Percentiles rank a stretch among this genome's conserved stretches.
phyloP scores from a whole-genome alignment of 306 rosid species.

The Herpetospermum pedunculosum region DNA sequence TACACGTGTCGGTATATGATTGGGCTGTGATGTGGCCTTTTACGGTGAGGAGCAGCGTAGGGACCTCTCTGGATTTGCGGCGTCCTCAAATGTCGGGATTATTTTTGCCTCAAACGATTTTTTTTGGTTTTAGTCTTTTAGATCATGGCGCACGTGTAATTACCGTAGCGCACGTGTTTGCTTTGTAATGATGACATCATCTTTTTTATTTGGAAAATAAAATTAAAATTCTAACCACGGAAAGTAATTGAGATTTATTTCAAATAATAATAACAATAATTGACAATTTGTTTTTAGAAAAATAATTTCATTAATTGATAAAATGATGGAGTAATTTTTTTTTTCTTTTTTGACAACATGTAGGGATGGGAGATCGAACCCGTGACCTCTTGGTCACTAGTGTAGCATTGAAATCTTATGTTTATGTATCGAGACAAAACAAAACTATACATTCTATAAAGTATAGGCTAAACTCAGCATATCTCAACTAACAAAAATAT shows the following conservation, averaged over 20 bases:
- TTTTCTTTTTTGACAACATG: too few relatives aligned
- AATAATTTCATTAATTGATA: too few relatives aligned
- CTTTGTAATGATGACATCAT: not conserved
- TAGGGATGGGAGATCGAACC: too few relatives aligned
- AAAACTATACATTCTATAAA: too few relatives aligned
- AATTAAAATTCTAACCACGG: not conserved
- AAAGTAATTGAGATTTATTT: not conserved
- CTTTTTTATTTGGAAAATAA: not conserved
- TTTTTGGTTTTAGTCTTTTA: not conserved
- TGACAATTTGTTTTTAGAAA: too few relatives aligned
- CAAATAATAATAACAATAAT: too few relatives aligned
- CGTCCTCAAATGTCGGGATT: not conserved
- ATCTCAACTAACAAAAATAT: too few relatives aligned
- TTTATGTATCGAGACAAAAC: too few relatives aligned
- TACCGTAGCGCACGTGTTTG: not conserved
- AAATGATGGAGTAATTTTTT: too few relatives aligned
- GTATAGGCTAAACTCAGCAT: too few relatives aligned
- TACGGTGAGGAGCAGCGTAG: not conserved
- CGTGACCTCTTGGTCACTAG: too few relatives aligned
- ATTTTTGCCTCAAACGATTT: not conserved
- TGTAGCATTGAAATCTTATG: too few relatives aligned
- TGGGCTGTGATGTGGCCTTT: slow-evolving; percentile 3
- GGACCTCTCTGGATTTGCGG: slow-evolving; percentile 16
- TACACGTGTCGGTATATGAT: slow-evolving; percentile 4
- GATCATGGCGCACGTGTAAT: not conserved